Conservation (phyloP, 2,329 filamentous ascomycete genomes). For the Calonectria leucothoes region DNA sequence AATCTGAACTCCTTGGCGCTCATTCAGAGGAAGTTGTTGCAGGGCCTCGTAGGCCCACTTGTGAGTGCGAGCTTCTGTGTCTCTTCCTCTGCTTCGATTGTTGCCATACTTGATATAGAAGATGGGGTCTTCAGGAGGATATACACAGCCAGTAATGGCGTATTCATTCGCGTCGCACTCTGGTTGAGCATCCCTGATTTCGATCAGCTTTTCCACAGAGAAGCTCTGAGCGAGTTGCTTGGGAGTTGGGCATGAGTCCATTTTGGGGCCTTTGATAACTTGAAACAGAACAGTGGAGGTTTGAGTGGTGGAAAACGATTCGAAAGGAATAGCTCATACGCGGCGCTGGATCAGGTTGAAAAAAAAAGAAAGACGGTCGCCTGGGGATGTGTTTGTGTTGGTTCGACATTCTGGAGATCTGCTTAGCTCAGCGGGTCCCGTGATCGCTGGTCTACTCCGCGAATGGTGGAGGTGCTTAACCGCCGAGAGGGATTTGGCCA, state of each 20-base stretch:
- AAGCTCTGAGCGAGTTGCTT: not conserved
- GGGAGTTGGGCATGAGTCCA: not conserved
- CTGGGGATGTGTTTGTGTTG: too few relatives aligned
- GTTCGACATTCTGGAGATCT: too few relatives aligned
- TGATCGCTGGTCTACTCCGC: too few relatives aligned
- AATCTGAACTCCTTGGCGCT: not conserved
- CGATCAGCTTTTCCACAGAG: not conserved
- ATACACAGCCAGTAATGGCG: not conserved
- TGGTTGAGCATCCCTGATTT: not conserved
- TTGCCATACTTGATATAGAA: not conserved
- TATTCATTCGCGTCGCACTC: not conserved
- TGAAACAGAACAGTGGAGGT: too few relatives aligned
- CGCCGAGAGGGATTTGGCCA: too few relatives aligned
- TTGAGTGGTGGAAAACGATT: too few relatives aligned
- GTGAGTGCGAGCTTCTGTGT: not conserved
- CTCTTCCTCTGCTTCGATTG: not conserved
- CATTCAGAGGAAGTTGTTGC: not conserved
- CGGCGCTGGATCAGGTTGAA: too few relatives aligned
- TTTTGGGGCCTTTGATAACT: too few relatives aligned
- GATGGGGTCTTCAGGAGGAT: not conserved
- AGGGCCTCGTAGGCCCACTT: not conserved
- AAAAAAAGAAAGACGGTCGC: too few relatives aligned
- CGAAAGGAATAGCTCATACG: too few relatives aligned
- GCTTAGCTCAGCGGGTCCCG: too few relatives aligned
- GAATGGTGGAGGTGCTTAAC: too few relatives aligned